Conservation (phyloP, 805 yeast genomes). For the Danielia reshetovae region DNA sequence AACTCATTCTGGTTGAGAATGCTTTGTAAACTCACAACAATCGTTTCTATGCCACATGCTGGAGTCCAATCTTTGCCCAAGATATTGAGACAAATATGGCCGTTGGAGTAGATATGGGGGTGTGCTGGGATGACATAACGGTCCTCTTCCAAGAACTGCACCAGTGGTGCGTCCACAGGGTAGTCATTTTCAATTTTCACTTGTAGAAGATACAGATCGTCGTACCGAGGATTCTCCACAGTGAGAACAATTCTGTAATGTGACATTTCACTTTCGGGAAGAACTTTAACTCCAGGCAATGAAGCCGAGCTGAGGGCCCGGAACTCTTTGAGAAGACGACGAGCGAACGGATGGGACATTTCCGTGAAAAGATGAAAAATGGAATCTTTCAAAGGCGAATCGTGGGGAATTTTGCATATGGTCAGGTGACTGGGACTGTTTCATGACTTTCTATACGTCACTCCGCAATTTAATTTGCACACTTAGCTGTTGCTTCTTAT, state of each 20-base stretch:
- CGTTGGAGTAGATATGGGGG: constrained; percentile 73
- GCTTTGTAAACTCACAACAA: constrained; percentile 58
- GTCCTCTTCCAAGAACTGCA: constrained; percentile 7
- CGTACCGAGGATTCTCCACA: constrained; percentile 10
- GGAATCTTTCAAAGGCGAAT: constrained; percentile 1
- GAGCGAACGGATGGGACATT: constrained; percentile 15
- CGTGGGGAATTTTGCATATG: too few species aligned
- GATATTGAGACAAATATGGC: constrained; percentile 71
- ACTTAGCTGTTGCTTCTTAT: too few species aligned
- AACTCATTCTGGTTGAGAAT: constrained; percentile 51
- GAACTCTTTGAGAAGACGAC: constrained; percentile 14
- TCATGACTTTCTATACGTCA: too few species aligned
- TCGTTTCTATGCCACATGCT: constrained; percentile 47
- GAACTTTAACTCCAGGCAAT: constrained; percentile 8
- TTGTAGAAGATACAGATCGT: constrained; percentile 8
- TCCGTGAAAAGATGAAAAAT: too few species aligned
- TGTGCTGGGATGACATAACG: constrained; percentile 52
- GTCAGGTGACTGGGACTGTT: too few species aligned
- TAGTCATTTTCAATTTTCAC: constrained; percentile 10
- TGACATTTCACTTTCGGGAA: constrained; percentile 9
- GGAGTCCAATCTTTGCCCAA: constrained; percentile 69
- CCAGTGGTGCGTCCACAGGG: constrained; percentile 16
- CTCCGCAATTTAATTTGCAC: too few species aligned
- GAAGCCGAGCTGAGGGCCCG: constrained; percentile 4
- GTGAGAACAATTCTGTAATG: constrained; percentile 6